Conservation (phyloP, 1,284 basidiomycete genomes). For the Heterobasidion irregulare region DNA sequence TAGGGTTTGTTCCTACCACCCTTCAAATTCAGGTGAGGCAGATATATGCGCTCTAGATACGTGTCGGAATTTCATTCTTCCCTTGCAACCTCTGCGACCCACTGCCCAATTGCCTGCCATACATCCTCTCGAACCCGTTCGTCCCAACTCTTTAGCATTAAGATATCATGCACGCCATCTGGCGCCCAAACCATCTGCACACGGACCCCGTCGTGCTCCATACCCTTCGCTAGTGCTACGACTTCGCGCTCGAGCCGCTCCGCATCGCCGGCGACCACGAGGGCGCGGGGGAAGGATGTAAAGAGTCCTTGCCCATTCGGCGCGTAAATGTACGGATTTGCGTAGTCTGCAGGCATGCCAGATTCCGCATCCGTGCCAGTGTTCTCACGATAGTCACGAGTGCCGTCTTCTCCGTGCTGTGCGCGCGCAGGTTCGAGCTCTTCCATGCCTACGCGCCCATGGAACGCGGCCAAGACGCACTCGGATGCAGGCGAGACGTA, state of each 20-base stretch:
- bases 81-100: constrained; percentile 16
- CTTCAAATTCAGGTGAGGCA: background rate
- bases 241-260: constrained; percentile 28
- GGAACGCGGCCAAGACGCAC: constrained; percentile 29
- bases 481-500: constrained; percentile 39
- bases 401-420: constrained; percentile 5
- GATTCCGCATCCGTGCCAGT: constrained; percentile 4
- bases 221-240: constrained; percentile 23
- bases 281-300: constrained; percentile 32
- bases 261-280: constrained; percentile 33
- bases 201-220: constrained; percentile 25
- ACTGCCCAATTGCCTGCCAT: constrained; percentile 22
- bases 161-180: constrained; percentile 27
- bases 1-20: background rate
- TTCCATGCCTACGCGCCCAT: constrained; percentile 17
- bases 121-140: constrained; percentile 22
- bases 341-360: constrained; percentile 15
- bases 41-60: background rate
- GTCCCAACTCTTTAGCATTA: constrained; percentile 28
- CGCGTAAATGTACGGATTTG: constrained; percentile 18
- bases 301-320: constrained; percentile 30
- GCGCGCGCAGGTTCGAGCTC: constrained; percentile 15
- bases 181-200: constrained; percentile 25
- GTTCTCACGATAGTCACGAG: constrained; percentile 9
- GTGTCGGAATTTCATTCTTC: background rate